Conservation (phyloP, 768 basidiomycete genomes). For the Tulasnella sp. region DNA sequence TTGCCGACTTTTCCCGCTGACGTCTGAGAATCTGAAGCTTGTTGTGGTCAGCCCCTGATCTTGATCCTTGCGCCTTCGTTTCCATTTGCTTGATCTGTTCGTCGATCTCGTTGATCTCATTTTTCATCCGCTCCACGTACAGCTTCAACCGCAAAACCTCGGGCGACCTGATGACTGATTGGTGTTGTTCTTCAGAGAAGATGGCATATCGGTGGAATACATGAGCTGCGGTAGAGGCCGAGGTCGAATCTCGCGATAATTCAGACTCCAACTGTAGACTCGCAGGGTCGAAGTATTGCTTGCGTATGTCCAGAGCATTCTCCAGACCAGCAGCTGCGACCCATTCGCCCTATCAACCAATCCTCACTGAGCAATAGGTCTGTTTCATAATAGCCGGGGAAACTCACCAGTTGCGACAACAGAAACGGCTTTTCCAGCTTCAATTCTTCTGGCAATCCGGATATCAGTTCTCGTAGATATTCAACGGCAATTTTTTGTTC, state of each 20-base stretch:
- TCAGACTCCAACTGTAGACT: slow-evolving; percentile 23
- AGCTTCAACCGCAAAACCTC: slow-evolving; percentile 56
- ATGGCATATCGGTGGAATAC: slow-evolving; percentile 72
- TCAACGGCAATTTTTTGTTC: slow-evolving; percentile 78
- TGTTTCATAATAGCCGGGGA: too few species aligned
- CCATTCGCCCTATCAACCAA: slow-evolving; percentile 87
- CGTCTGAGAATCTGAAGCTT: slow-evolving; percentile 1
- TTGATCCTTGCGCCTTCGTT: too few species aligned
- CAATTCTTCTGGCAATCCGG: background rate
- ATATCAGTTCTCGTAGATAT: slow-evolving; percentile 36
- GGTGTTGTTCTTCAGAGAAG: slow-evolving; percentile 83
- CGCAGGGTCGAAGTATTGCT: slow-evolving; percentile 58
- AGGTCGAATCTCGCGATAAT: background rate
- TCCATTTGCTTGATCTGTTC: slow-evolving; percentile 22
- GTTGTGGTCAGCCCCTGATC: background rate
- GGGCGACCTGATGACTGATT: slow-evolving; percentile 51
- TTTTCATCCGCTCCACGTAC: slow-evolving; percentile 57
- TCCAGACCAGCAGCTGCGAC: slow-evolving; percentile 73
- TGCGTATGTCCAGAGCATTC: slow-evolving; percentile 57
- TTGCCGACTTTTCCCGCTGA: slow-evolving; percentile 14
- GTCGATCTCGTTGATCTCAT: slow-evolving; percentile 49
- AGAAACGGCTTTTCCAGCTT: slow-evolving; percentile 16
- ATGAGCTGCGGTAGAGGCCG: slow-evolving; percentile 18
- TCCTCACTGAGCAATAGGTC: too few species aligned
- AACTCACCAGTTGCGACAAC: slow-evolving; percentile 51